Evolutionary conservation across 208 protist species (phyloP).

Genomic region (Acanthamoeba castellanii): DNA sequence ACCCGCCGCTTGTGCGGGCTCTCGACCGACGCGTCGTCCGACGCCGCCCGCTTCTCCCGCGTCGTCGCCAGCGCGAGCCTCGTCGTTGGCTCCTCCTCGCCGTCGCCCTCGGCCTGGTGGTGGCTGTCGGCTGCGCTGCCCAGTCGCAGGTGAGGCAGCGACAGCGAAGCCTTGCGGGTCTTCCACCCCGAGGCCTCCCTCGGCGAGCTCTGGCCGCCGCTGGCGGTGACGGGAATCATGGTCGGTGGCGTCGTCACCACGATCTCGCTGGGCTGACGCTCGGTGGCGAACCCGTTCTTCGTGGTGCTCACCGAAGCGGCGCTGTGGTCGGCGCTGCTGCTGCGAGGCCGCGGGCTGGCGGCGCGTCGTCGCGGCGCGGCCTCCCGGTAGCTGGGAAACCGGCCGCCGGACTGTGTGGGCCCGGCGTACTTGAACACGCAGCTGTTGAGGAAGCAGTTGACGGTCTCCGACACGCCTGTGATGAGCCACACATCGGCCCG

Average conservation of each 20-base stretch:
- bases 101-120: no score
- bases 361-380: neutral
- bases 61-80: neutral
- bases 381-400: no score
- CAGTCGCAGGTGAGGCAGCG: no score
- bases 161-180: no score
- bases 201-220: no score
- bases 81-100: no score
- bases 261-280: neutral
- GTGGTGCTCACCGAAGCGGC: no score
- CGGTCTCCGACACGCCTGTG: constrained; percentile 34
- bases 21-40: neutral
- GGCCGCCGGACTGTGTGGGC: neutral
- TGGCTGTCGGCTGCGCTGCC: no score
- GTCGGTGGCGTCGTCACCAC: no score
- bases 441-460: constrained; percentile 58
- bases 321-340: neutral
- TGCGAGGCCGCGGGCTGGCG: neutral
- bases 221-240: no score
- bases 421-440: constrained; percentile 21
- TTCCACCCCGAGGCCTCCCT: no score
- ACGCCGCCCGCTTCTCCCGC: neutral
- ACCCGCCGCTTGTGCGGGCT: neutral
- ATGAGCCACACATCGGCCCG: constrained; percentile 45
- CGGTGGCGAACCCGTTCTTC: no score